Evolutionary conservation across 345 rosid genomes (phyloP).

Genomic region (Eucalyptus pauciflora): DNA sequence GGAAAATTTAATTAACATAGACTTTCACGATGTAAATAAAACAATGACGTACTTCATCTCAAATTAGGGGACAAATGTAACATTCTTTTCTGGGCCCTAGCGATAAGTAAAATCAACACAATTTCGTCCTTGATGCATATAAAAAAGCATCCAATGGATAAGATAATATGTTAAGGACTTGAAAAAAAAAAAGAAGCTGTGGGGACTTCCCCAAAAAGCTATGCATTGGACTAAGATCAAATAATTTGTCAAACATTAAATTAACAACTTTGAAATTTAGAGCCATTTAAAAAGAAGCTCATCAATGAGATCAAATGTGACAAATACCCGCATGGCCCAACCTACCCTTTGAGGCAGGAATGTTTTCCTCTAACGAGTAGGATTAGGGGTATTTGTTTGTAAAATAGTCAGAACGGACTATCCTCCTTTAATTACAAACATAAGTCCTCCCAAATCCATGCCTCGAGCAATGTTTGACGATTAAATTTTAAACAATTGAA

Average conservation of each 20-base stretch:
- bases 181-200: background rate
- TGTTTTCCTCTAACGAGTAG: too few relatives aligned
- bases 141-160: background rate
- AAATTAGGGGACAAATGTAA: background rate
- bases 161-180: background rate
- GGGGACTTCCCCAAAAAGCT: background rate
- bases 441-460: too few relatives aligned
- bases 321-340: background rate
- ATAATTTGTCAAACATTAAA: background rate
- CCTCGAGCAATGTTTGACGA: fast-evolving
- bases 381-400: too few relatives aligned
- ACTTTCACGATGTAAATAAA: background rate
- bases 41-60: background rate
- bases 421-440: too few relatives aligned
- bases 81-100: background rate
- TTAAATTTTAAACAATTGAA: too few relatives aligned
- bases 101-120: background rate
- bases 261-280: background rate
- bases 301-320: background rate
- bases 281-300: background rate
- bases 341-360: too few relatives aligned
- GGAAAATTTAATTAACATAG: background rate
- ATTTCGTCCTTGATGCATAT: background rate
- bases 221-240: background rate
- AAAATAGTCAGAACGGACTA: too few relatives aligned